Conservation (phyloP, 139 green algal genomes). For the Coelastrella sp. region DNA sequence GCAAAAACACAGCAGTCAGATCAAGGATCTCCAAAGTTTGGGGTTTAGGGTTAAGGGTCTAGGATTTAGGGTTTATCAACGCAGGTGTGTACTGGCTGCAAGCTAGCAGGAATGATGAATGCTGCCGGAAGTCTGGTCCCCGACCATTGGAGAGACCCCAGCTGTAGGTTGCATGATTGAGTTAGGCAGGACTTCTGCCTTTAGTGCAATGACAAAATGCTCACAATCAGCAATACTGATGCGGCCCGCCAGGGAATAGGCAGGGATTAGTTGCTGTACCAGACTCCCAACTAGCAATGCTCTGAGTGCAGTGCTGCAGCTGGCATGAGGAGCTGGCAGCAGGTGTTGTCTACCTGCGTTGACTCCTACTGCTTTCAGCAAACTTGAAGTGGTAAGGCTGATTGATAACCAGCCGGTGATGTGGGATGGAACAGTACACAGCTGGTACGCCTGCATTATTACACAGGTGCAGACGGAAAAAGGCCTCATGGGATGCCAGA, state of each 20-base stretch:
- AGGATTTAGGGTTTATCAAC: too few relatives aligned
- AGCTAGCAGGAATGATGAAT: background rate
- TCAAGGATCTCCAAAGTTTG: background rate
- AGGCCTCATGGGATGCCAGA: too few relatives aligned
- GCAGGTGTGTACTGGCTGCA: too few relatives aligned
- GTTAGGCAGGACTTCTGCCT: background rate
- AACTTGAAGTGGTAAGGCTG: conserved; percentile 76
- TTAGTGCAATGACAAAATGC: too few relatives aligned
- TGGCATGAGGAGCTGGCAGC: background rate
- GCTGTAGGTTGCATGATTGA: background rate
- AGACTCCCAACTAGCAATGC: too few relatives aligned
- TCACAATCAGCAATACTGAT: too few relatives aligned
- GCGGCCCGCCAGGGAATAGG: too few relatives aligned
- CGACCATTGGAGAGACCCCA: too few relatives aligned
- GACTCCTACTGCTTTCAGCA: conserved; percentile 84
- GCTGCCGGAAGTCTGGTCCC: background rate
- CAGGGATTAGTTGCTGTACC: too few relatives aligned
- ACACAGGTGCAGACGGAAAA: too few relatives aligned
- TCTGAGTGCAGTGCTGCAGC: background rate
- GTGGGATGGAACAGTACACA: conserved; percentile 81
- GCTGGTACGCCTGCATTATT: conserved; percentile 75
- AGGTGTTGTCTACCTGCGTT: conserved; percentile 50
- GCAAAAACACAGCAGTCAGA: background rate
- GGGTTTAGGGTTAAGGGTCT: too few relatives aligned
- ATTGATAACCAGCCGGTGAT: conserved; percentile 74